Evolutionary conservation across 2,329 filamentous ascomycete genomes (phyloP).

Genomic region (Alternaria incomplexa): DNA sequence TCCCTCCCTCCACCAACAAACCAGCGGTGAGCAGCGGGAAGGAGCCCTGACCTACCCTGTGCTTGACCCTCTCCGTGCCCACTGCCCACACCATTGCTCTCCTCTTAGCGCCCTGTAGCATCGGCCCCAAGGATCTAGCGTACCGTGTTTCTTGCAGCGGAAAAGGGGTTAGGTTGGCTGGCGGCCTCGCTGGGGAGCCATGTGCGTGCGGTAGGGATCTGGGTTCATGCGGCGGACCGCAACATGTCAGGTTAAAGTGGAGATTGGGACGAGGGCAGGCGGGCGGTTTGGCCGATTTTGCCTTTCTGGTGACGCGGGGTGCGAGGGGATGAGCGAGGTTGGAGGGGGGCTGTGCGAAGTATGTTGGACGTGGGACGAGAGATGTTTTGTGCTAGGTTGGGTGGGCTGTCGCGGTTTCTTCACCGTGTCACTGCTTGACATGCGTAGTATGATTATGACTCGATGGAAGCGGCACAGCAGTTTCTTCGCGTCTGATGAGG

Average conservation of each 20-base stretch:
- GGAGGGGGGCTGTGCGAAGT: not conserved
- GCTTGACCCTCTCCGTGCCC: slow-evolving; percentile 1
- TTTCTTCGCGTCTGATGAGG: not conserved
- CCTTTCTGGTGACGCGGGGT: not conserved
- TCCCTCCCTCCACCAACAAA: not conserved
- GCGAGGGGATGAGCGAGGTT: not conserved
- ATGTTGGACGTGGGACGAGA: not conserved
- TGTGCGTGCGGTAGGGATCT: not conserved
- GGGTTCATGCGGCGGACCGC: slow-evolving; percentile 3
- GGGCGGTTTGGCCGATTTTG: not conserved
- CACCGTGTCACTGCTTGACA: not conserved
- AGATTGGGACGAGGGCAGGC: not conserved
- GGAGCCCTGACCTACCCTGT: not conserved
- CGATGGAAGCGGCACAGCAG: not conserved
- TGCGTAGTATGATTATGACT: not conserved
- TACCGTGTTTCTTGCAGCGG: slow-evolving; percentile 11
- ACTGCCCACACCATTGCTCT: not conserved
- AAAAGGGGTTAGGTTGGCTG: slow-evolving; percentile 5
- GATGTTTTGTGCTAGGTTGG: not conserved
- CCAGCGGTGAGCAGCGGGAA: slow-evolving; percentile 1
- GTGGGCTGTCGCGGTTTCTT: not conserved
- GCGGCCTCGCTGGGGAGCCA: not conserved
- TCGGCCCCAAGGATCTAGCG: slow-evolving; percentile 1
- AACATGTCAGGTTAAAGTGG: slow-evolving; percentile 1
- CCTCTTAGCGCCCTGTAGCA: not conserved